These are phyloP conservation scores for Telfairia occidentalis DNA, from an alignment of 331 rosid genomes.

Conservation along the genomic window DNA sequence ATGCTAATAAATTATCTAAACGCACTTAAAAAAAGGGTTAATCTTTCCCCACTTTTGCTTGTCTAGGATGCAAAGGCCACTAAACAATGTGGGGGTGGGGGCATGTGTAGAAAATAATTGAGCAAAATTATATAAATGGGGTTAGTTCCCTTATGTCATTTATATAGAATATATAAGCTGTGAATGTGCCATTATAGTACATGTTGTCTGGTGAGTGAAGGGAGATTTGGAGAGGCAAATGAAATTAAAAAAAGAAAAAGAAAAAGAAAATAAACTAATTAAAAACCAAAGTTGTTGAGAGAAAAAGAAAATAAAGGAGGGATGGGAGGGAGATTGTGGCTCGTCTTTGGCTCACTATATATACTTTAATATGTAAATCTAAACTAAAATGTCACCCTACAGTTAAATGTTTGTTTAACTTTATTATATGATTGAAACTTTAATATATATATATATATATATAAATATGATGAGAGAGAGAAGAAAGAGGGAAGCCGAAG, in stretches of 20 bases:
- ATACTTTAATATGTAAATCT: slow-evolving; percentile 37
- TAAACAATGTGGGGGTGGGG: slow-evolving; percentile 5
- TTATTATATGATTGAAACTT: slow-evolving; percentile 35
- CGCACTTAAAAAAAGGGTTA: neutral
- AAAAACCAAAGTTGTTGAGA: neutral
- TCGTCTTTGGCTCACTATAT: neutral
- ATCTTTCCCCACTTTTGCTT: slow-evolving; percentile 1
- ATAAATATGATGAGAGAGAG: slow-evolving; percentile 19
- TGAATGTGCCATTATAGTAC: slow-evolving; percentile 4
- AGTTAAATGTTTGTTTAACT: slow-evolving; percentile 31
- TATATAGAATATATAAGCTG: slow-evolving; percentile 6
- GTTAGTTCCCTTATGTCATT: neutral
- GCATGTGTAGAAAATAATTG: slow-evolving; percentile 3
- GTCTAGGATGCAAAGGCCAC: slow-evolving; percentile 4
- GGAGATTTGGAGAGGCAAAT: slow-evolving; percentile 5
- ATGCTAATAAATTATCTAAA: neutral
- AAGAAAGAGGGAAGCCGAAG: neutral
- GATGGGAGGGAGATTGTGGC: neutral
- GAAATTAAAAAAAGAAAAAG: neutral
- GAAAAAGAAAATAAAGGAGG: too few relatives aligned
- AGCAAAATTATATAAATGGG: slow-evolving; percentile 3
- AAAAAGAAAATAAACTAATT: neutral
- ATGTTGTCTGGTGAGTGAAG: slow-evolving; percentile 3
- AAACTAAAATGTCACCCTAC: slow-evolving; percentile 47
- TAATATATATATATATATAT: slow-evolving; percentile 34